Conservation (phyloP, 352 stramenopile species). For the Globisporangium splendens region DNA sequence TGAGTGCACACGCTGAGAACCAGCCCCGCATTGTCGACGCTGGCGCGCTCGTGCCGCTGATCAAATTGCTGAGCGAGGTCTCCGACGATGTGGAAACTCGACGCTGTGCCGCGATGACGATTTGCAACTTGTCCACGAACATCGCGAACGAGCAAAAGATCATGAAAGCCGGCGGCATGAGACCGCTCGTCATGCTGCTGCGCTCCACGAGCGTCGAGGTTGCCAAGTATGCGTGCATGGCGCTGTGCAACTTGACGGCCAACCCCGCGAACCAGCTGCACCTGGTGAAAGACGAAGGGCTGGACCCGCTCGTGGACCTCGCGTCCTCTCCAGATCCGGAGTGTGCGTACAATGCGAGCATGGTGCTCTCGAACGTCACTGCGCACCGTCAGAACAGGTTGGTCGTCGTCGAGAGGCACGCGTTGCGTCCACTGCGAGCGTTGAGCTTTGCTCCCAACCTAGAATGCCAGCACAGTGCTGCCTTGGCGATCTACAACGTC, state of each 20-base stretch:
- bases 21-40: conserved; percentile 85
- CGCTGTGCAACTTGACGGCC: conserved; percentile 93
- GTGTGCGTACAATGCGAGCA: conserved; percentile 87
- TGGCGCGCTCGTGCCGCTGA: conserved; percentile 70
- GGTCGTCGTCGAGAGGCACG: conserved; percentile 85
- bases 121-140: conserved; percentile 86
- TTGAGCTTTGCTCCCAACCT: conserved; percentile 82
- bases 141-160: conserved; percentile 68
- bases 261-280: conserved; percentile 89
- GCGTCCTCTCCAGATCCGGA: conserved; percentile 67
- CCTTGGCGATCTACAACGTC: conserved; percentile 94
- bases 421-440: conserved; percentile 69
- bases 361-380: conserved; percentile 93
- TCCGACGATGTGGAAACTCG: conserved; percentile 62
- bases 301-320: conserved; percentile 81
- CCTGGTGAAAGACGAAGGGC: conserved; percentile 77
- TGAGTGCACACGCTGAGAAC: conserved; percentile 85
- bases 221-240: conserved; percentile 90
- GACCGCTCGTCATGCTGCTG: conserved; percentile 60
- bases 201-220: conserved; percentile 46
- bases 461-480: conserved; percentile 89
- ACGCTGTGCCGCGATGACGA: conserved; percentile 72
- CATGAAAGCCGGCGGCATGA: conserved; percentile 72
- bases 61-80: conserved; percentile 54
- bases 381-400: conserved; percentile 87